A percentile compares a stretch with the other conserved stretches of the same genome.
These are phyloP conservation scores for Eucommia ulmoides DNA, from an alignment of 257 asterid species.

Conservation along the genomic window DNA sequence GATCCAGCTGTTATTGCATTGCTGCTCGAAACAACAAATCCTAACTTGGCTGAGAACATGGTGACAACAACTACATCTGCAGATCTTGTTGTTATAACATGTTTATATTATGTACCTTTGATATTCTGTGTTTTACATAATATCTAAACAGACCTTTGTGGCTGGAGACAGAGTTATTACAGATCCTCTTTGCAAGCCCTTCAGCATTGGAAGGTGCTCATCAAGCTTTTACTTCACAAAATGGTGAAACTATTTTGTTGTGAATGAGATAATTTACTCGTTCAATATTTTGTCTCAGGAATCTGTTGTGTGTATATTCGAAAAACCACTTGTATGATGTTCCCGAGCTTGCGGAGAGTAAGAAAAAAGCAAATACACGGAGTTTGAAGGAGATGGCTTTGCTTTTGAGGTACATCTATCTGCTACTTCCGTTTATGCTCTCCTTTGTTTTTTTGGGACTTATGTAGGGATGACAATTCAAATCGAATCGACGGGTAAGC, in stretches of 20 bases:
- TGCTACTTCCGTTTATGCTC: neutral
- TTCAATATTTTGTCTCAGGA: slow-evolving; percentile 36
- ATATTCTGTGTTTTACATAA: slow-evolving; percentile 8
- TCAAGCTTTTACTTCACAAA: slow-evolving; percentile 4
- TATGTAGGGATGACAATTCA: too few species aligned
- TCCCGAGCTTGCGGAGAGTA: slow-evolving; percentile 73
- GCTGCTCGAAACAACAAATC: slow-evolving; percentile 68
- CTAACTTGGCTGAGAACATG: slow-evolving; percentile 69
- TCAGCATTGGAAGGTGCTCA: slow-evolving; percentile 94
- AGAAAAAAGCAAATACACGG: slow-evolving; percentile 80
- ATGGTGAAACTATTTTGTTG: slow-evolving; percentile 4
- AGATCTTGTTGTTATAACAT: slow-evolving; percentile 8
- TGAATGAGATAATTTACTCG: slow-evolving; percentile 5
- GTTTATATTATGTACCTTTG: slow-evolving; percentile 1
- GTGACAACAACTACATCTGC: slow-evolving; percentile 22
- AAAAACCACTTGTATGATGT: slow-evolving; percentile 88
- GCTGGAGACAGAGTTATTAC: slow-evolving; percentile 97
- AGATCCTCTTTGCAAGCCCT: slow-evolving; percentile 97
- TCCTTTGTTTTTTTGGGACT: neutral
- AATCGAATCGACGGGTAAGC: too few species aligned
- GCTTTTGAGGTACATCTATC: slow-evolving; percentile 51
- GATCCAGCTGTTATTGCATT: slow-evolving; percentile 87
- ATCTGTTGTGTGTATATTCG: slow-evolving; percentile 86
- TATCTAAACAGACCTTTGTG: slow-evolving; percentile 72
- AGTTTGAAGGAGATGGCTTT: slow-evolving; percentile 92